A percentile compares a stretch with the other conserved stretches of the same genome.
Evolutionary conservation across 768 basidiomycete genomes (phyloP).

Genomic region (Suillus occidentalis): DNA sequence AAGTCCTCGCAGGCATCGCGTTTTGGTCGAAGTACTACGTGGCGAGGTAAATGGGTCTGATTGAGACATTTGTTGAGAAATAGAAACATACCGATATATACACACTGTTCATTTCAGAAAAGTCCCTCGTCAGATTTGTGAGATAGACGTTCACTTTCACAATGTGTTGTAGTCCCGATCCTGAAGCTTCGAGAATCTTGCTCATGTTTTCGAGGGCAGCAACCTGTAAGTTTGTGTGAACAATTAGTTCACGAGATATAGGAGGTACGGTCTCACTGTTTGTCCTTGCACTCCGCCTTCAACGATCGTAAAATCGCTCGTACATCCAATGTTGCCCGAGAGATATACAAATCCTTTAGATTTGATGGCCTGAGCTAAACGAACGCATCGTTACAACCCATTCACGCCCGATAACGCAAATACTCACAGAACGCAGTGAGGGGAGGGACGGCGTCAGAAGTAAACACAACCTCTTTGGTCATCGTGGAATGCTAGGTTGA

Average conservation of each 20-base stretch:
- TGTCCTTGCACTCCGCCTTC: conserved; percentile 38
- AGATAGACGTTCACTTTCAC: conserved; percentile 44
- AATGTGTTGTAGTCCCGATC: conserved; percentile 36
- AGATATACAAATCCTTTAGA: conserved; percentile 38
- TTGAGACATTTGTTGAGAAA: neutral
- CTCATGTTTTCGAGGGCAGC: conserved; percentile 40
- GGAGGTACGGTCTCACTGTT: conserved; percentile 29
- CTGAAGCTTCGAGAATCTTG: conserved; percentile 38
- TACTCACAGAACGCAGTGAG: conserved; percentile 36
- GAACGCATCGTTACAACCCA: neutral
- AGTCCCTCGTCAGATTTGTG: conserved; percentile 37
- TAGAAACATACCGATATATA: conserved; percentile 33
- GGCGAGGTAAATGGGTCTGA: neutral
- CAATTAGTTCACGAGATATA: neutral
- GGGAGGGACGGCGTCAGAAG: conserved; percentile 33
- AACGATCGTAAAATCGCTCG: conserved; percentile 30
- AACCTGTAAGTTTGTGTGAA: conserved; percentile 21
- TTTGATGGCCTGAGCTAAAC: conserved; percentile 38
- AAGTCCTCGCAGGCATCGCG: conserved; percentile 55
- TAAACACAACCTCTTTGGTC: conserved; percentile 31
- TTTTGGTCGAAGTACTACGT: conserved; percentile 47
- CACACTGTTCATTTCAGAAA: conserved; percentile 38
- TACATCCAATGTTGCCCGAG: conserved; percentile 41
- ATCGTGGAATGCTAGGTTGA: conserved; percentile 14
- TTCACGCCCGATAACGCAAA: too few relatives aligned